phyloP scores from a whole-genome alignment of 2,329 filamentous ascomycete genomes.

The Claviceps fusiformis region DNA sequence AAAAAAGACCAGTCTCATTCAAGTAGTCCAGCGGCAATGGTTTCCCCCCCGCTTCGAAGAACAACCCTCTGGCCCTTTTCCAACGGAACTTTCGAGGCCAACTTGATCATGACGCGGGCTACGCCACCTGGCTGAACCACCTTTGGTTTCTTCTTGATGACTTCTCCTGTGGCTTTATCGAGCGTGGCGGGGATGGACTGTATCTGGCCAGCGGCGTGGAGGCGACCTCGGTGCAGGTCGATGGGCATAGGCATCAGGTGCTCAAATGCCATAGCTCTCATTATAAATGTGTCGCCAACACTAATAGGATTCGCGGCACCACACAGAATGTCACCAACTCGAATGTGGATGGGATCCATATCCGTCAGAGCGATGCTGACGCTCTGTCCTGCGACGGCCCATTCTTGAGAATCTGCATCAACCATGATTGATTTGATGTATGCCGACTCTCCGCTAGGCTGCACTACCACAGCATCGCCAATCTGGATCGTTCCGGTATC shows the following conservation, averaged over 20 bases:
- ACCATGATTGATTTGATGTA: slow-evolving; percentile 71
- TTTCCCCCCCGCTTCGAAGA: slow-evolving; percentile 65
- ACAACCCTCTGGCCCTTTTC: slow-evolving; percentile 73
- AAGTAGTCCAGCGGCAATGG: slow-evolving; percentile 75
- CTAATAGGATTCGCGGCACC: slow-evolving; percentile 51
- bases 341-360: slow-evolving; percentile 72
- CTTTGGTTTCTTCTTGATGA: slow-evolving; percentile 70
- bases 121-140: slow-evolving; percentile 69
- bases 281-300: slow-evolving; percentile 60
- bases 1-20: slow-evolving; percentile 34
- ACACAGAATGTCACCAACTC: slow-evolving; percentile 79
- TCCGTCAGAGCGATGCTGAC: slow-evolving; percentile 70
- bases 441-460: slow-evolving; percentile 71
- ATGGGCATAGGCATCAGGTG: slow-evolving; percentile 78
- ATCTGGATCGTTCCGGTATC: slow-evolving; percentile 73
- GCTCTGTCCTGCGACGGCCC: slow-evolving; percentile 88
- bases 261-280: slow-evolving; percentile 81
- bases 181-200: slow-evolving; percentile 56
- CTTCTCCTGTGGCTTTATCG: slow-evolving; percentile 65
- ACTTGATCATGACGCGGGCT: slow-evolving; percentile 61
- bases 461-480: slow-evolving; percentile 65
- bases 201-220: slow-evolving; percentile 68
- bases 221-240: slow-evolving; percentile 73
- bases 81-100: slow-evolving; percentile 62
- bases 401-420: slow-evolving; percentile 60